A percentile compares a stretch with the other conserved stretches of the same genome.
Evolutionary conservation across 352 stramenopile species (phyloP).

Genomic region (Aphanomyces astaci): DNA sequence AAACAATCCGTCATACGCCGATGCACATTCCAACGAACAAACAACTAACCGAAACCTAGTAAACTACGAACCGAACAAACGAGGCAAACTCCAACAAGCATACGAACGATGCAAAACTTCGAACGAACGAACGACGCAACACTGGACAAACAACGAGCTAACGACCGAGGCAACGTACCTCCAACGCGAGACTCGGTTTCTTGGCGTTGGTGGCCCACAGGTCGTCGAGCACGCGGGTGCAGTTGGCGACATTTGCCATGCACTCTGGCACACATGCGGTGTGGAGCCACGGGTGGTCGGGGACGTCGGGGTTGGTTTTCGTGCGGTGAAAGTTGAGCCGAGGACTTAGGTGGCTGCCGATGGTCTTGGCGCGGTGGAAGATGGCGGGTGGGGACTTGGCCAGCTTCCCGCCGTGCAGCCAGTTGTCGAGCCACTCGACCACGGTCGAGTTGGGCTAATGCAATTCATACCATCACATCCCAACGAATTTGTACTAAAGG

Average conservation of each 20-base stretch:
- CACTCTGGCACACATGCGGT: constrained; percentile 20
- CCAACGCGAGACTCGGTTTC: constrained; percentile 27
- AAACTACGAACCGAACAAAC: too few species aligned
- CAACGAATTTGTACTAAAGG: neutral
- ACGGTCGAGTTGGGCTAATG: constrained; percentile 3
- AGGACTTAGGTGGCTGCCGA: neutral
- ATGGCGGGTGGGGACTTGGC: neutral
- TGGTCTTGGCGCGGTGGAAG: constrained; percentile 8
- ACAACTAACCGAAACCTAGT: too few species aligned
- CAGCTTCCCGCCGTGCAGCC: neutral
- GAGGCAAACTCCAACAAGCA: too few species aligned
- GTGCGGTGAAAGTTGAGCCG: neutral
- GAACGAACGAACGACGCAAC: too few species aligned
- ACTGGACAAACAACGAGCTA: too few species aligned
- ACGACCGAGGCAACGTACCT: constrained; percentile 13
- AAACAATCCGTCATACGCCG: neutral
- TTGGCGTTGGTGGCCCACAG: constrained; percentile 16
- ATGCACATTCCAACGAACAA: too few species aligned
- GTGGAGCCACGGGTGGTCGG: neutral
- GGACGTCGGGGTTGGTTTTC: neutral
- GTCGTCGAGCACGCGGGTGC: constrained; percentile 28
- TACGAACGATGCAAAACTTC: too few species aligned
- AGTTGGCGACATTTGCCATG: constrained; percentile 19
- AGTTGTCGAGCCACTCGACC: constrained; percentile 19
- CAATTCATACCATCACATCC: neutral